Conservation (phyloP, 2,329 filamentous ascomycete genomes). For the Dothiorella sarmentorum region DNA sequence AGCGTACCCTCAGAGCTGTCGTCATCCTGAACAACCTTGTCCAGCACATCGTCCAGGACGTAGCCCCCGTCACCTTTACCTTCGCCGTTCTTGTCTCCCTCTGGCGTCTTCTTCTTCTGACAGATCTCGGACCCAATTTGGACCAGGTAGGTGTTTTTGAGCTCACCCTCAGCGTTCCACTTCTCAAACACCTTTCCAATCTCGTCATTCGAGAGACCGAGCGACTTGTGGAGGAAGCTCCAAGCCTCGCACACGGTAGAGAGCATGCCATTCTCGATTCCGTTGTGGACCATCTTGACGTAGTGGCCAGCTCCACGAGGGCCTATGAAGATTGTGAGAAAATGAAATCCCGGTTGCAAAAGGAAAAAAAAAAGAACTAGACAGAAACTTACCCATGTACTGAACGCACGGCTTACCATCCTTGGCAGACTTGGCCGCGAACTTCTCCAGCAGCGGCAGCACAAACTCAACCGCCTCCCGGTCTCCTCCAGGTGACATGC, state of each 20-base stretch:
- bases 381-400: constrained; percentile 40
- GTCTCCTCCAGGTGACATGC: constrained; percentile 55
- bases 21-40: constrained; percentile 60
- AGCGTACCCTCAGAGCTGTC: constrained; percentile 56
- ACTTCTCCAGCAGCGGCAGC: constrained; percentile 51
- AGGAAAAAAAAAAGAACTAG: neutral
- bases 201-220: constrained; percentile 50
- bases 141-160: constrained; percentile 52
- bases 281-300: constrained; percentile 63
- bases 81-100: constrained; percentile 27
- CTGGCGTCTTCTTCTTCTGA: constrained; percentile 37
- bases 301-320: constrained; percentile 56
- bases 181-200: constrained; percentile 51
- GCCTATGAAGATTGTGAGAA: neutral
- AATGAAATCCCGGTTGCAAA: too few relatives aligned
- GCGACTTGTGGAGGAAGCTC: constrained; percentile 50
- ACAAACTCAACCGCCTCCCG: constrained; percentile 46
- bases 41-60: constrained; percentile 53
- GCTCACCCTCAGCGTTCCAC: constrained; percentile 52
- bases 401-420: constrained; percentile 51
- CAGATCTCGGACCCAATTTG: constrained; percentile 53
- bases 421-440: constrained; percentile 52
- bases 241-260: constrained; percentile 55
- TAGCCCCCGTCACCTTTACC: constrained; percentile 32
- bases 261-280: constrained; percentile 61